Percentiles rank a stretch among this genome's conserved stretches.
Evolutionary conservation across 805 yeast genomes (phyloP).

Genomic region (Myxozyma neotropica): DNA sequence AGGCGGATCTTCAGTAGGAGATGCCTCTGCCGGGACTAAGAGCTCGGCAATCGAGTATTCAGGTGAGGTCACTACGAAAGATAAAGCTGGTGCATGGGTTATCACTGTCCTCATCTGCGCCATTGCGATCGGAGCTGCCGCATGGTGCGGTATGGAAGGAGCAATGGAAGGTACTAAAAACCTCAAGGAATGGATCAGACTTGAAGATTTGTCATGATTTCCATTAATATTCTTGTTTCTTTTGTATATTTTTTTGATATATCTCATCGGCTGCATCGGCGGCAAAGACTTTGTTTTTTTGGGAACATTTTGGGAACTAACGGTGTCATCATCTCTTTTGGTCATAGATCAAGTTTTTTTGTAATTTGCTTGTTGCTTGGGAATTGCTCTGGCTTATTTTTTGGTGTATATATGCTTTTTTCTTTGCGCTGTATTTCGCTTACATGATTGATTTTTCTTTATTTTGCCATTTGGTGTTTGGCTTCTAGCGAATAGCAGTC

Average conservation of each 20-base stretch:
- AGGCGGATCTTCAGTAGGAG: constrained; percentile 75
- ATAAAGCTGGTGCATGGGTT: constrained; percentile 87
- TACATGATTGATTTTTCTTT: too few species aligned
- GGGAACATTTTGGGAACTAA: too few species aligned
- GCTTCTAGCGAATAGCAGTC: too few species aligned
- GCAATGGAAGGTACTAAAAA: constrained; percentile 13
- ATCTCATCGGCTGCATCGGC: too few species aligned
- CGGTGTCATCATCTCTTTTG: too few species aligned
- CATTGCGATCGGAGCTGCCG: constrained; percentile 57
- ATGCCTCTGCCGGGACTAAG: constrained; percentile 65
- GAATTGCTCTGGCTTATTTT: too few species aligned
- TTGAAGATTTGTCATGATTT: constrained; percentile 18
- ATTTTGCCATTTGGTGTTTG: too few species aligned
- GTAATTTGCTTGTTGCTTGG: too few species aligned
- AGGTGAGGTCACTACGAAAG: constrained; percentile 55
- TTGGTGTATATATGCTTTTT: too few species aligned
- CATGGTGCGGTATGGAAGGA: constrained; percentile 65
- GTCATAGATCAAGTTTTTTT: too few species aligned
- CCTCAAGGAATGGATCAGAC: constrained; percentile 26
- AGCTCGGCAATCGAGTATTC: background rate
- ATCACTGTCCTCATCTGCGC: constrained; percentile 71
- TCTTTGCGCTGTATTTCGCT: too few species aligned
- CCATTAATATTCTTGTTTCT: background rate
- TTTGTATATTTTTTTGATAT: background rate
- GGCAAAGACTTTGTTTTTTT: background rate